A percentile compares a stretch with the other conserved stretches of the same genome.
These are phyloP conservation scores for Suillus tomentosus DNA, from an alignment of 768 basidiomycete species.

Conservation along the genomic window DNA sequence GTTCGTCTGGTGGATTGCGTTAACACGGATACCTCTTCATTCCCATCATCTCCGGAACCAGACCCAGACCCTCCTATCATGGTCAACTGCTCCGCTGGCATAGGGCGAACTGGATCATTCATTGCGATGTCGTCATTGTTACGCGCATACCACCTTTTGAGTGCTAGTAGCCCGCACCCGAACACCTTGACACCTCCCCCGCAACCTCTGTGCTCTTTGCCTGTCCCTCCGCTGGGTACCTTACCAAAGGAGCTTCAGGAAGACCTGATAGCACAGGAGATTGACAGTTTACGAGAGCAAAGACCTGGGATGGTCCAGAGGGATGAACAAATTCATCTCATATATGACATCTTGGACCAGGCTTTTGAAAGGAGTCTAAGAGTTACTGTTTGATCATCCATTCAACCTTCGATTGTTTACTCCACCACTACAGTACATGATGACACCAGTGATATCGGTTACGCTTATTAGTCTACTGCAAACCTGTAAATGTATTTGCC, in stretches of 20 bases:
- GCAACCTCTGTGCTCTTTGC: conserved; percentile 33
- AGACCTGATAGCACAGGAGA: conserved; percentile 68
- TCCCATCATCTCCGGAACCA: conserved; percentile 26
- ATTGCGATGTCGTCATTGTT: conserved; percentile 79
- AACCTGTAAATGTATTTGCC: not conserved
- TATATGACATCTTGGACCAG: conserved; percentile 60
- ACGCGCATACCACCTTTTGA: conserved; percentile 55
- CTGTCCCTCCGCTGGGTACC: conserved; percentile 58
- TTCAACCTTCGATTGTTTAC: not conserved
- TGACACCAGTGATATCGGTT: not conserved
- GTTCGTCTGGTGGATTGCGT: conserved; percentile 60
- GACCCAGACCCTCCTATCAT: conserved; percentile 77
- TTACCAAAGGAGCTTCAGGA: conserved; percentile 48
- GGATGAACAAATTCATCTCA: conserved; percentile 59
- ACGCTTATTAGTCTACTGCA: not conserved
- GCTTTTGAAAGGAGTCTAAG: conserved; percentile 18
- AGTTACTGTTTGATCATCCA: conserved; percentile 12
- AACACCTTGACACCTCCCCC: conserved; percentile 32
- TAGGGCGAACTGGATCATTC: conserved; percentile 87
- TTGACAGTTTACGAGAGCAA: conserved; percentile 81
- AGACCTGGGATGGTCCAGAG: conserved; percentile 81
- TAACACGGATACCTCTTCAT: conserved; percentile 49
- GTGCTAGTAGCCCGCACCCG: conserved; percentile 22
- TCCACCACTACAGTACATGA: not conserved
- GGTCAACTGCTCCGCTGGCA: conserved; percentile 84